A percentile compares a stretch with the other conserved stretches of the same genome.
Evolutionary conservation across 2,329 filamentous ascomycete genomes (phyloP).

Genomic region (Chlorencoelia australis): DNA sequence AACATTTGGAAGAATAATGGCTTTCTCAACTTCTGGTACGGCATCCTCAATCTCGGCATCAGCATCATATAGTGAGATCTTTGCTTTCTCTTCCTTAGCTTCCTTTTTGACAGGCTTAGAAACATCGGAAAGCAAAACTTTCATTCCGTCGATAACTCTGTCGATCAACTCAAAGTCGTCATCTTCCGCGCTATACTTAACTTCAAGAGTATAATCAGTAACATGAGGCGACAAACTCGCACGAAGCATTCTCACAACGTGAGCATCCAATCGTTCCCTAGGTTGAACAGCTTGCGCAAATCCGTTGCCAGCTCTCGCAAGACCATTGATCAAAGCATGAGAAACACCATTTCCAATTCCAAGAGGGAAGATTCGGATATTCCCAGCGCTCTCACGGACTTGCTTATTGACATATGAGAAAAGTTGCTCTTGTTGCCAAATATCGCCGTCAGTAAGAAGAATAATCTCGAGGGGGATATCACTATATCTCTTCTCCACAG

Average conservation of each 20-base stretch:
- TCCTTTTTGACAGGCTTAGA: too few relatives aligned
- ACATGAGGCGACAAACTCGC: constrained; percentile 58
- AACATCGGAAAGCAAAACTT: constrained; percentile 24
- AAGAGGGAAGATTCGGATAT: constrained; percentile 43
- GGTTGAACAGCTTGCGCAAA: constrained; percentile 52
- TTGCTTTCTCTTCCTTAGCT: constrained; percentile 15
- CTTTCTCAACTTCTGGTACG: constrained; percentile 31
- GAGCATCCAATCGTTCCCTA: constrained; percentile 56
- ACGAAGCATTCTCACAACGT: constrained; percentile 66
- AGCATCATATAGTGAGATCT: constrained; percentile 49
- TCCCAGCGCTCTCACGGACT: constrained; percentile 31
- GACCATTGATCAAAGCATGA: constrained; percentile 43
- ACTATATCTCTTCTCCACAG: constrained; percentile 33
- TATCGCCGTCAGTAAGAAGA: constrained; percentile 46
- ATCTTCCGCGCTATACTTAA: constrained; percentile 42
- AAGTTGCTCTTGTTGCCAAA: constrained; percentile 37
- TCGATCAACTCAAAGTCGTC: constrained; percentile 57
- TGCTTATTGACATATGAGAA: constrained; percentile 36
- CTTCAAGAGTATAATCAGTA: constrained; percentile 50
- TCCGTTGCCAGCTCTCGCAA: constrained; percentile 43
- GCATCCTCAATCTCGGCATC: constrained; percentile 25
- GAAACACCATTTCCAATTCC: constrained; percentile 43
- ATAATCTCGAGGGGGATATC: constrained; percentile 44
- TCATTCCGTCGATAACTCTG: constrained; percentile 40
- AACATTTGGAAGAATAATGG: constrained; percentile 46